Conservation (phyloP, 768 basidiomycete genomes). For the Cystofilobasidium capitatum region DNA sequence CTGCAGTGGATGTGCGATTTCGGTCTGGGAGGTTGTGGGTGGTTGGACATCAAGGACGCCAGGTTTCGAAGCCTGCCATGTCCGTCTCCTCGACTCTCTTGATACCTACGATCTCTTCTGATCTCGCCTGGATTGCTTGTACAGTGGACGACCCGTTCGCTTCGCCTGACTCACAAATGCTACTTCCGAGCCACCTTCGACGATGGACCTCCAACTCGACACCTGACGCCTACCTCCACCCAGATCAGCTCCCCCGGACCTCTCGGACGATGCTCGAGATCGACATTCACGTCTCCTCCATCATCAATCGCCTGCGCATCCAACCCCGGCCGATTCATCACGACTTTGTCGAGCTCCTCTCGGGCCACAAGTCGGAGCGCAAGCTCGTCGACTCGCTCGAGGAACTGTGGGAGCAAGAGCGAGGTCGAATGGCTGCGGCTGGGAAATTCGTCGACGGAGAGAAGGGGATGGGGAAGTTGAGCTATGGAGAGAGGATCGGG, state of each 20-base stretch:
- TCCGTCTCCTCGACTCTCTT: slow-evolving; percentile 27
- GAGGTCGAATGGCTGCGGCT: slow-evolving; percentile 55
- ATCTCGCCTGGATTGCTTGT: neutral
- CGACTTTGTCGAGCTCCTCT: slow-evolving; percentile 52
- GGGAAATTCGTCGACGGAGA: slow-evolving; percentile 48
- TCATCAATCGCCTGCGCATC: slow-evolving; percentile 69
- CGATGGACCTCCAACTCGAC: neutral
- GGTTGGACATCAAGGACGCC: slow-evolving; percentile 59
- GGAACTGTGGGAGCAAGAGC: slow-evolving; percentile 95
- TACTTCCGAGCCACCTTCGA: slow-evolving; percentile 8
- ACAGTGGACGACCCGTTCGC: neutral
- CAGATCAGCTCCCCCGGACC: slow-evolving; percentile 12
- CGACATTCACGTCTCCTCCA: slow-evolving; percentile 68
- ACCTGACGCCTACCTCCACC: slow-evolving; percentile 27
- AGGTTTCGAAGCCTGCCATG: slow-evolving; percentile 42
- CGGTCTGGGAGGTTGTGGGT: slow-evolving; percentile 87
- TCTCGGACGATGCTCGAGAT: slow-evolving; percentile 54
- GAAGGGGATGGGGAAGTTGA: slow-evolving; percentile 49
- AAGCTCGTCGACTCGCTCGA: slow-evolving; percentile 78
- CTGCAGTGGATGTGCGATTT: slow-evolving; percentile 93
- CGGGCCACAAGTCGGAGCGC: slow-evolving; percentile 45
- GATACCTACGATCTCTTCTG: neutral
- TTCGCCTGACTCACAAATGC: slow-evolving; percentile 5
- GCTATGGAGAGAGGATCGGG: slow-evolving; percentile 49
- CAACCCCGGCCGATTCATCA: slow-evolving; percentile 59